Conservation (phyloP, 129 eudicot species). For the Arctium minus region DNA sequence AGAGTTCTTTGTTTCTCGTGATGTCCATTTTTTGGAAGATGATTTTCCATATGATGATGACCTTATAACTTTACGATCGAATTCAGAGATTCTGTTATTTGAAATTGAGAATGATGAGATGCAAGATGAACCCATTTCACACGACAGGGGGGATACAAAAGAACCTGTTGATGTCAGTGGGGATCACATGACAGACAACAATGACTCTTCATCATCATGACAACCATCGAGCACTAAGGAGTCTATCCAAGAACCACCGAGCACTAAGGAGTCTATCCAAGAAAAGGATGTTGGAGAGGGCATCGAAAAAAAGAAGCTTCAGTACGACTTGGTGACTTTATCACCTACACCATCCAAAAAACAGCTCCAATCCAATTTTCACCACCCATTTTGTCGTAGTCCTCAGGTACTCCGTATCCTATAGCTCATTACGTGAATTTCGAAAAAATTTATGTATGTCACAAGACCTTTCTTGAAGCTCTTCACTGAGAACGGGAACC, state of each 20-base stretch:
- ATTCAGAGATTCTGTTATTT: no score
- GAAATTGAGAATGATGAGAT: neutral
- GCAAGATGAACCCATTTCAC: neutral
- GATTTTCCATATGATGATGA: neutral
- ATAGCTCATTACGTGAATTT: neutral
- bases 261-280: neutral
- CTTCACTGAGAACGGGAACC: neutral
- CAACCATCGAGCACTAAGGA: neutral
- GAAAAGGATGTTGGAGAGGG: neutral
- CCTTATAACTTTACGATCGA: neutral
- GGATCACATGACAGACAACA: no score
- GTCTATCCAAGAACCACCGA: no score
- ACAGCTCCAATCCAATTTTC: no score
- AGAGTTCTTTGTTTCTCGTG: neutral
- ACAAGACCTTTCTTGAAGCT: neutral
- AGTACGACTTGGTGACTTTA: neutral
- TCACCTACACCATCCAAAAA: neutral
- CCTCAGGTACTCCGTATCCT: neutral
- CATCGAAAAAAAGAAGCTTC: neutral
- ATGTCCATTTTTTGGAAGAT: neutral
- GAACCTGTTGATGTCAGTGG: no score
- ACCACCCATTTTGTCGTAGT: neutral
- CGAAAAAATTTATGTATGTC: neutral
- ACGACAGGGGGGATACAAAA: neutral
- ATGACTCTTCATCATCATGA: neutral